These are phyloP conservation scores for Mrakia frigida DNA, from an alignment of 768 basidiomycete genomes.

Conservation along the genomic window DNA sequence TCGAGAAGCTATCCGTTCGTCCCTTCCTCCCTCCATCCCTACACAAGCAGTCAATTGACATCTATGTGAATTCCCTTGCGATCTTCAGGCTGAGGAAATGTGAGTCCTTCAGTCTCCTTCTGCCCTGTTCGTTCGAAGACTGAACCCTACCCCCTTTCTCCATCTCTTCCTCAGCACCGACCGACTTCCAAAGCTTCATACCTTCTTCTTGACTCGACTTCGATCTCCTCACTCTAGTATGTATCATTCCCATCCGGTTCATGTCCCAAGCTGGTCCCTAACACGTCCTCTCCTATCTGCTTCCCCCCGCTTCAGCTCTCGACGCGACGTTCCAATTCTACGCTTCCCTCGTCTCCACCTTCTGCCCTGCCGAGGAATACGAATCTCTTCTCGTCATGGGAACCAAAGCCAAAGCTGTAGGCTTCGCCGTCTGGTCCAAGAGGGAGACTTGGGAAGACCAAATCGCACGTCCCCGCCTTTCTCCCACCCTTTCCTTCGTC, in stretches of 20 bases:
- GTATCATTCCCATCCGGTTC: slow-evolving; percentile 31
- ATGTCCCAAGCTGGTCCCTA: neutral
- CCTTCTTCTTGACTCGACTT: slow-evolving; percentile 61
- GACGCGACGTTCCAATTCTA: slow-evolving; percentile 79
- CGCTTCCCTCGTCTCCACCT: slow-evolving; percentile 78
- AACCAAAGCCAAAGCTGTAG: slow-evolving; percentile 55
- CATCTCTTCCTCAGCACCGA: slow-evolving; percentile 43
- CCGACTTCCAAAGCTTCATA: slow-evolving; percentile 55
- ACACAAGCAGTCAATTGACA: slow-evolving; percentile 41
- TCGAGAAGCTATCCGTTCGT: slow-evolving; percentile 50
- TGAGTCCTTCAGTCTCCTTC: neutral
- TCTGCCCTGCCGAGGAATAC: slow-evolving; percentile 69
- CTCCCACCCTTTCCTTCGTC: neutral
- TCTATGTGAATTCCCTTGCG: slow-evolving; percentile 6
- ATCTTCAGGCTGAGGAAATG: slow-evolving; percentile 4
- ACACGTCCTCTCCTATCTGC: neutral
- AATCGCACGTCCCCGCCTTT: slow-evolving; percentile 6
- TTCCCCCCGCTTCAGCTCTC: slow-evolving; percentile 51
- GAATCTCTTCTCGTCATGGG: slow-evolving; percentile 69
- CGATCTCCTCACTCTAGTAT: slow-evolving; percentile 70
- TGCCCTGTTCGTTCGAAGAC: neutral
- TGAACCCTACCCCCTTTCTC: neutral
- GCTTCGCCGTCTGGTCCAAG: slow-evolving; percentile 9
- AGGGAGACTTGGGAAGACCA: slow-evolving; percentile 27
- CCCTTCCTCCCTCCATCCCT: slow-evolving; percentile 45